These are phyloP conservation scores for Rhizopus arrhizus DNA, from an alignment of 371 early-diverging fungal species.

Conservation along the genomic window DNA sequence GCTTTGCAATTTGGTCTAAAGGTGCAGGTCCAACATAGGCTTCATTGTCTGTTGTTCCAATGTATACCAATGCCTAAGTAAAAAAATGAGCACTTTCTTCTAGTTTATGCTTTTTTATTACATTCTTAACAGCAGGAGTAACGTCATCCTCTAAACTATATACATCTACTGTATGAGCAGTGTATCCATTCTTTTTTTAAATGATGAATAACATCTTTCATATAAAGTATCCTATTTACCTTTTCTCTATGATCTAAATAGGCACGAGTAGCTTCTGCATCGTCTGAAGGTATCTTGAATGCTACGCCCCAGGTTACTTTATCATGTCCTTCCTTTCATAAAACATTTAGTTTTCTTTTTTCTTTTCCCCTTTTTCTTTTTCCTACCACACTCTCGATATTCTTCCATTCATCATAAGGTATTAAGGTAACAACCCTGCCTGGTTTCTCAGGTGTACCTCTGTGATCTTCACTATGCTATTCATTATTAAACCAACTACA, in stretches of 20 bases:
- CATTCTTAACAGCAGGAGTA: constrained; percentile 56
- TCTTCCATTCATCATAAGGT: constrained; percentile 66
- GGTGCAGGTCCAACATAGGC: constrained; percentile 81
- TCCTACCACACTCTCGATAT: constrained; percentile 43
- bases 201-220: constrained; percentile 3
- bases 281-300: constrained; percentile 72
- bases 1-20: constrained; percentile 68
- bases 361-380: background rate
- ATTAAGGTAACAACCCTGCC: constrained; percentile 92
- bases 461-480: constrained; percentile 85
- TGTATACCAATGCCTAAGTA: constrained; percentile 75
- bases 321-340: constrained; percentile 57
- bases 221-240: constrained; percentile 29
- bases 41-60: constrained; percentile 80
- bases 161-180: constrained; percentile 71
- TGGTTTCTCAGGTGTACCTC: constrained; percentile 82
- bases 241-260: constrained; percentile 91
- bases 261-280: constrained; percentile 65
- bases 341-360: background rate
- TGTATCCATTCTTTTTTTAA: constrained; percentile 67
- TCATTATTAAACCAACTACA: background rate
- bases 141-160: constrained; percentile 51
- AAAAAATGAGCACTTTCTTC: background rate
- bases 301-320: constrained; percentile 86
- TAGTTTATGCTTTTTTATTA: constrained; percentile 13